These are phyloP conservation scores for Debaryomyces prosopidis DNA, from an alignment of 805 yeast species.

Conservation along the genomic window DNA sequence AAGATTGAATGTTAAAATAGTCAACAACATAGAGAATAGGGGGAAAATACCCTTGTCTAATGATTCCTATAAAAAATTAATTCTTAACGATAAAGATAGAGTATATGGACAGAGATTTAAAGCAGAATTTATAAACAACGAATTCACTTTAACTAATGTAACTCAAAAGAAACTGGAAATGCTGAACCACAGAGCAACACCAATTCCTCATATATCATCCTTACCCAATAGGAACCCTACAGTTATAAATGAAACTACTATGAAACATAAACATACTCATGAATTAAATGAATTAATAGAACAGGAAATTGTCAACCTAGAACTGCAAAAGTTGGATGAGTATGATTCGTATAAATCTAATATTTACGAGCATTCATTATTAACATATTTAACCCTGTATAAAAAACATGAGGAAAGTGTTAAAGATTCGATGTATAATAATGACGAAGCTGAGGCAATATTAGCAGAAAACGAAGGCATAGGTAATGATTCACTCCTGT, in stretches of 20 bases:
- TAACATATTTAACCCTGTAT: conserved; percentile 15
- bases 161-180: too few species aligned
- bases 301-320: conserved; percentile 2
- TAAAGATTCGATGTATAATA: conserved; percentile 8
- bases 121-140: neutral
- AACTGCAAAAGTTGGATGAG: conserved; percentile 11
- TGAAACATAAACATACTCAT: neutral
- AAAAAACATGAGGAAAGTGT: conserved; percentile 7
- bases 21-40: neutral
- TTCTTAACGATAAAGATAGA: neutral
- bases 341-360: conserved; percentile 12
- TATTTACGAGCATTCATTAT: conserved; percentile 18
- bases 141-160: neutral
- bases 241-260: neutral
- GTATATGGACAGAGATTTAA: neutral
- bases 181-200: neutral
- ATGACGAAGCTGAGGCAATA: conserved; percentile 4
- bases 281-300: conserved; percentile 1
- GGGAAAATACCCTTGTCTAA: neutral
- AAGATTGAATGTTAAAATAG: neutral
- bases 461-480: conserved; percentile 3
- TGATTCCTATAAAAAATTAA: neutral
- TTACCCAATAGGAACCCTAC: neutral
- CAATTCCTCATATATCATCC: conserved; percentile 6
- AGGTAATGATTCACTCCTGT: conserved; percentile 6